Base-by-base conservation (phyloP, 1,139 yeast species). In the Zygoascus sp. region DNA sequence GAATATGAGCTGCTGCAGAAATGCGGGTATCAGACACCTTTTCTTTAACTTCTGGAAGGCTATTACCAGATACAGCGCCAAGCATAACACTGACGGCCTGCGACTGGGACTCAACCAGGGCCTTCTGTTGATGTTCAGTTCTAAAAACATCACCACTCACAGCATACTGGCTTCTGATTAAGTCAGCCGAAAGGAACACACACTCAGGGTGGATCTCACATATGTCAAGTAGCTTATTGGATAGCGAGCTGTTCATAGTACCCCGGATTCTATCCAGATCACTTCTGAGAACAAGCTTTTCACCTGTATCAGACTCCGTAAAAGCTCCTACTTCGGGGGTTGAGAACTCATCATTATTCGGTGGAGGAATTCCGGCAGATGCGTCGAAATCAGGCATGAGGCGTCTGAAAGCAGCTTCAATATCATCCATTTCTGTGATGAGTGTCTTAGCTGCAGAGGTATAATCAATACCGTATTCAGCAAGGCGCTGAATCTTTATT, bases 171-270 rank as follows among this genome's bases (percentile, higher is more conserved):
- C 65, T 53, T 5, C 67, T 57, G 44, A 81, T 62, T 45, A 81
- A 67, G 32, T 74, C 77, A 2, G 85, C 72, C 35, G 83, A 69
- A 1, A 74, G 65, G 27, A 66, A 66, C 4, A 76, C 74, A 8
- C 76, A 62, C 41, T 75, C 74, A 1, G 87, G 82, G 56, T 72
- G 79, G 2, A 64, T 49, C 43, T 75, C 76, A 5, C 77, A 70
- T 9, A 82, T 61, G 22, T 68, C 63, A 27, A 83, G 65, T 67
- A 82, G 25, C 73, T 75, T 39, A 74, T 62, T 37, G 79, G 64
- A 5, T 64, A 40, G 13, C 3, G 25, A 15, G 3, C 63, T 60
- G 3, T 63, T 60, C 48, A 63, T 54, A 53, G 67, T 50, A 52
- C 65, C 51, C 56, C 77, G 56, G 65, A 74, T 47, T 46, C 62